phyloP scores from a whole-genome alignment of 495 filamentous ascomycete species.

The Collariella sp. region DNA sequence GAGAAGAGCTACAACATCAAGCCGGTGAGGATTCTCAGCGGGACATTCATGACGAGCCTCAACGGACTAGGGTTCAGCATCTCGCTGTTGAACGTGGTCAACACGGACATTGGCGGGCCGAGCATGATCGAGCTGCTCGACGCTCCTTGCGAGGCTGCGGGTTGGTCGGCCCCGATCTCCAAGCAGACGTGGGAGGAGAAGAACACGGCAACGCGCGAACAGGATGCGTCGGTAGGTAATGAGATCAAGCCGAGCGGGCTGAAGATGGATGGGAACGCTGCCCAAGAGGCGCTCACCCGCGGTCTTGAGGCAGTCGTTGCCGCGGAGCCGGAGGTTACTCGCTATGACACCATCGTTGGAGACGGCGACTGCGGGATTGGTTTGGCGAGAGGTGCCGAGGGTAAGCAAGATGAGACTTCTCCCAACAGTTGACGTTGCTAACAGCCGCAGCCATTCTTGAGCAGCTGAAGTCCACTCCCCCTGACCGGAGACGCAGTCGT shows the following conservation, averaged over 20 bases:
- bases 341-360: slow-evolving; percentile 84
- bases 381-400: slow-evolving; percentile 81
- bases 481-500: slow-evolving; percentile 60
- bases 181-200: slow-evolving; percentile 52
- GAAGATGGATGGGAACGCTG: slow-evolving; percentile 49
- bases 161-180: slow-evolving; percentile 69
- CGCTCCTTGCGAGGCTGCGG: slow-evolving; percentile 71
- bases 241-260: slow-evolving; percentile 58
- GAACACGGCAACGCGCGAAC: slow-evolving; percentile 37
- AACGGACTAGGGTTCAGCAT: slow-evolving; percentile 92
- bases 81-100: slow-evolving; percentile 67
- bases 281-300: slow-evolving; percentile 53
- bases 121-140: slow-evolving; percentile 84
- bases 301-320: slow-evolving; percentile 64
- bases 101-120: slow-evolving; percentile 70
- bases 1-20: slow-evolving; percentile 56
- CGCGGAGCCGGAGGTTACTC: slow-evolving; percentile 76
- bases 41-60: slow-evolving; percentile 77
- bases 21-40: slow-evolving; percentile 58
- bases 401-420: slow-evolving; percentile 30
- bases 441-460: slow-evolving; percentile 52
- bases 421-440: not conserved
- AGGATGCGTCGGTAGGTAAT: slow-evolving; percentile 33
- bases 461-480: slow-evolving; percentile 48
- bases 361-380: slow-evolving; percentile 95